Base-by-base conservation (phyloP, 2,329 filamentous ascomycete genomes). In the Diplodia mutila region DNA sequence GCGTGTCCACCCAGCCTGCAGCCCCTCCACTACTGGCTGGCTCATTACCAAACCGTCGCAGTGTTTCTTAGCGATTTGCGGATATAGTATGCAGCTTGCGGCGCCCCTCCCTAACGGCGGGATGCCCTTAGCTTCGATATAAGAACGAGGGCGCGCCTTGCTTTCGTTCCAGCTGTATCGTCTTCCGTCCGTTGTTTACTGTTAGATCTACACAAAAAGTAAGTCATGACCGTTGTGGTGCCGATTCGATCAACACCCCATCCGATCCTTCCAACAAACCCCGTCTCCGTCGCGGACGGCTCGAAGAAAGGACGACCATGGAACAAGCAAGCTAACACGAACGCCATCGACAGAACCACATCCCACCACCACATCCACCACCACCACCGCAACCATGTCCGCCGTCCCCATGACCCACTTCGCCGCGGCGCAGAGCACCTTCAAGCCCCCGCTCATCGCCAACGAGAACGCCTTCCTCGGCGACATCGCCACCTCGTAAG, bases 381-480 rank as follows among this genome's bases (percentile, higher is more conserved):
- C 25, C 23, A 42, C 57, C 39, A 34, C 46, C 21, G 39, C 18
- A 48, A 64, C 18, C 39, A 68, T 68, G 67, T 67, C 72, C 42
- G 73, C 75, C 32, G 67, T 75, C 64, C 73, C 76, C 46, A 83
- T 87, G 75, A 81, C 80, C 63, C 84, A 90, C 78, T 86, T 83
- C 75, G 73, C 83, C 61, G 82, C 87, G 73, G 87, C 87, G 0
- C 87, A 90, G 75, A 83, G 81, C 29, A 81, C 79, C 48, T 90
- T 86, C 79, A 86, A 89, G 73, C 87, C 87, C 3, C 88, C 88
- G 6, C 83, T 89, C 57, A 87, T 91, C 69, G 86, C 87, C 42
- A 89, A 89, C 72, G 86, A 90, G 69, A 91, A 91, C 73, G 88
- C 88, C 34, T 91, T 83, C 75, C 83, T 91, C 3, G 88, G 88